These are phyloP conservation scores for Penicillium polonicum DNA, from an alignment of 2,329 filamentous ascomycete genomes.

Conservation along the genomic window DNA sequence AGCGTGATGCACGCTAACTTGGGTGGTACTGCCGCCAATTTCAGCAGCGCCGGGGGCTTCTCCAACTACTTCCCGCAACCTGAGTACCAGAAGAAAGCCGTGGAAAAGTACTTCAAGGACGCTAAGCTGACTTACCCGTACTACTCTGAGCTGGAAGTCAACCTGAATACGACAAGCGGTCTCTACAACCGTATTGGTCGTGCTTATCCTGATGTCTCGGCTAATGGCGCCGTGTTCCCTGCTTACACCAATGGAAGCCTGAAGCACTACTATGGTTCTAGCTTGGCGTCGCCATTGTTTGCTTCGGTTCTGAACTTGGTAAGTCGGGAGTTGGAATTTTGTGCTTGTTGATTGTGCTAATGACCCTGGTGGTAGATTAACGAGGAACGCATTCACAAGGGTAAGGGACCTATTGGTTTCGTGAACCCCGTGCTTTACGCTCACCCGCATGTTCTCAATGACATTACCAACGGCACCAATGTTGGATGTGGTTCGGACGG, in stretches of 20 bases:
- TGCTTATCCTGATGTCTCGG: slow-evolving; percentile 52
- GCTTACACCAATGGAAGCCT: slow-evolving; percentile 20
- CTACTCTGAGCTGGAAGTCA: slow-evolving; percentile 33
- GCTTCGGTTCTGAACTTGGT: slow-evolving; percentile 33
- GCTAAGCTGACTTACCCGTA: slow-evolving; percentile 33
- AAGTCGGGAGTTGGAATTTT: slow-evolving; percentile 2
- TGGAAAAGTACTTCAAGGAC: slow-evolving; percentile 43
- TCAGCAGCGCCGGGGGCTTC: slow-evolving; percentile 48
- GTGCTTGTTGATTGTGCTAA: not conserved
- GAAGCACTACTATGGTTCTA: slow-evolving; percentile 29
- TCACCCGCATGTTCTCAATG: slow-evolving; percentile 37
- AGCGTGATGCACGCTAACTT: slow-evolving; percentile 35
- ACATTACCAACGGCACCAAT: slow-evolving; percentile 44
- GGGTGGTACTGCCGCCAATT: slow-evolving; percentile 29
- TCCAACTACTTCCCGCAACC: slow-evolving; percentile 48
- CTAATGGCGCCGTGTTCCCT: slow-evolving; percentile 40
- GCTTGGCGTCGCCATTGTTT: slow-evolving; percentile 31
- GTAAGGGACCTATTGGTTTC: slow-evolving; percentile 53
- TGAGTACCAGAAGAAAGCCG: slow-evolving; percentile 43
- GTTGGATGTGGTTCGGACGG: slow-evolving; percentile 30
- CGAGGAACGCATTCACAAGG: slow-evolving; percentile 48
- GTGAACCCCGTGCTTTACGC: slow-evolving; percentile 49
- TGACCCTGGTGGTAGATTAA: slow-evolving; percentile 38
- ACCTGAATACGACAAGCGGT: slow-evolving; percentile 39
- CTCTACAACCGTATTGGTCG: slow-evolving; percentile 49